Base-by-base conservation (phyloP, 2,329 filamentous ascomycete species). In the Fusarium oxysporum region DNA sequence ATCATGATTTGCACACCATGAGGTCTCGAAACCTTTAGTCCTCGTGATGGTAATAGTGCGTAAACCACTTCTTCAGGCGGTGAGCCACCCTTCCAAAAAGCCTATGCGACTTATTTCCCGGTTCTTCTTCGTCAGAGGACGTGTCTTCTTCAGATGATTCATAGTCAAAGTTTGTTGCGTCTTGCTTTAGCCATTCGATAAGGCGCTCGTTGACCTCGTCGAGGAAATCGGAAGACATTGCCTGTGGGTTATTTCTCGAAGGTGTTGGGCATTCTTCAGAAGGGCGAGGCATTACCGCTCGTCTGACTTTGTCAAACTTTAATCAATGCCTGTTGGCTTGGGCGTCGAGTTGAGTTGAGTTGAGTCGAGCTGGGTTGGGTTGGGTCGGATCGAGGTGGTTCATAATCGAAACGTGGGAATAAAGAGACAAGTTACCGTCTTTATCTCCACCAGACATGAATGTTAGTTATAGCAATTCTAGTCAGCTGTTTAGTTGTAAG, bases 361-460 rank as follows among this genome's bases (percentile, higher is more conserved):
- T 23, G 14, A 3, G 45, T 8, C 12, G 21, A 19, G 43, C 6
- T 28, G 5, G 8, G 38, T 6, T 45, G 23, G 3, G 17, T 10
- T 25, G 16, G 8, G 5, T 50, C n/a, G 30, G 30, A 19, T 50
- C 3, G 16, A 33, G 5, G 6, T 12, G 5, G 1, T 21, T 32
- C 8, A 6, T 2, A 4, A 5, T 50, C 11, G 1, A 8, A 6
- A 33, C 2, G 6, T 33, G 11, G 16, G 8, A 10, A 2, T 25
- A 9, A 6, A 51, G 32, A 21, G 30, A 11, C 6, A 25, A 14
- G 17, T 25, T 25, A 5, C 10, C 0, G 48, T 35, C 8, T 6
- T 23, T 0, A 19, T 13, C 0, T 9, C 10, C 3, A 25, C 12
- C 3, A 35, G 8, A 0, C 0, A 19, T 14, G 8, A 10, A 7